A percentile compares a stretch with the other conserved stretches of the same genome.
phyloP scores from a whole-genome alignment of 2,329 filamentous ascomycete genomes.

The Ceratocystis ficicola region DNA sequence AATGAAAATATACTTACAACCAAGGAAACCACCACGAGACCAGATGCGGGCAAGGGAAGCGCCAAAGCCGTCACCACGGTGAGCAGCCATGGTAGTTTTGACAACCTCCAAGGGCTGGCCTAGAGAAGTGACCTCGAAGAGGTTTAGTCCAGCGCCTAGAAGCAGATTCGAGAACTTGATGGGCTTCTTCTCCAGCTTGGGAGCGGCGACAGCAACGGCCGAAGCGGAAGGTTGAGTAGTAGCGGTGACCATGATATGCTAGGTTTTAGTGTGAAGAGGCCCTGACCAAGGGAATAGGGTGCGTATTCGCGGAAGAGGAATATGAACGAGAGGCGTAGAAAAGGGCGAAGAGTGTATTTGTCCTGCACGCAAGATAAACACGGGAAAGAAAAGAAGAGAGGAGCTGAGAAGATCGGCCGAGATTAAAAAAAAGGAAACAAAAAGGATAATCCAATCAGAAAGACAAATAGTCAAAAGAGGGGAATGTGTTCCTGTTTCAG shows the following conservation, averaged over 20 bases:
- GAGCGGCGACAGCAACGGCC: slow-evolving; percentile 39
- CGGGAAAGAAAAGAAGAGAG: slow-evolving; percentile 2
- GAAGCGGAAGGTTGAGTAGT: slow-evolving; percentile 40
- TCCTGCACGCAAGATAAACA: background rate
- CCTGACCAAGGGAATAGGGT: slow-evolving; percentile 96
- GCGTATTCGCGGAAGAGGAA: slow-evolving; percentile 59
- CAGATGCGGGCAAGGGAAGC: slow-evolving; percentile 77
- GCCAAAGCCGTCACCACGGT: slow-evolving; percentile 77
- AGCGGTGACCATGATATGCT: slow-evolving; percentile 51
- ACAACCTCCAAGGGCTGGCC: slow-evolving; percentile 86
- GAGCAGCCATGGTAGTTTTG: slow-evolving; percentile 99
- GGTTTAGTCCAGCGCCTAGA: slow-evolving; percentile 82
- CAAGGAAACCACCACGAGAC: slow-evolving; percentile 81
- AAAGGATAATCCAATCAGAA: background rate
- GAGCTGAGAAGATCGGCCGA: slow-evolving; percentile 23
- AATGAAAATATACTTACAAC: slow-evolving; percentile 55
- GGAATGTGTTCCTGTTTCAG: slow-evolving; percentile 20
- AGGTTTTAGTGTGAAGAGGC: slow-evolving; percentile 46
- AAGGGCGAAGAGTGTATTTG: slow-evolving; percentile 6
- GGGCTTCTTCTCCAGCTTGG: slow-evolving; percentile 88
- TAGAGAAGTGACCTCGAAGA: slow-evolving; percentile 70
- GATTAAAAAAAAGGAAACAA: background rate
- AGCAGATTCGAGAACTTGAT: slow-evolving; percentile 99
- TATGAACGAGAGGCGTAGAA: slow-evolving; percentile 14
- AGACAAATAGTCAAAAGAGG: slow-evolving; percentile 15